Evolutionary conservation across 129 eudicot genomes (phyloP).

Genomic region (Saposhnikovia divaricata): DNA sequence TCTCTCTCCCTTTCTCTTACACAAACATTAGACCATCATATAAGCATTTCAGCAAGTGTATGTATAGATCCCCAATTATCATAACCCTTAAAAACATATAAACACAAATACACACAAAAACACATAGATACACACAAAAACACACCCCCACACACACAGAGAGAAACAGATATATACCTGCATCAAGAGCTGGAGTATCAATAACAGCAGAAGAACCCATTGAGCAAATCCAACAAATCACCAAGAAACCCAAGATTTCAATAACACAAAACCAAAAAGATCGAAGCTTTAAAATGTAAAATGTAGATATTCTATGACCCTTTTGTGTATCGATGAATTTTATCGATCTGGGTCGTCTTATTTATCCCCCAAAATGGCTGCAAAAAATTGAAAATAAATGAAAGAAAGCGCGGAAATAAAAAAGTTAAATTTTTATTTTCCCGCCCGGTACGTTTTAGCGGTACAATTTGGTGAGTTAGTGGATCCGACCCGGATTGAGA

Average conservation of each 20-base stretch:
- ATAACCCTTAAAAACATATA: no score
- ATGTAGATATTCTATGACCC: background rate
- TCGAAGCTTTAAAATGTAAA: background rate
- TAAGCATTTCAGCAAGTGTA: background rate
- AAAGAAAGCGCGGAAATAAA: background rate
- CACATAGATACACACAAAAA: no score
- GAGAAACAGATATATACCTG: no score
- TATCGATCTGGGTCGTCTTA: background rate
- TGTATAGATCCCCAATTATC: background rate
- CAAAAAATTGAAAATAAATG: background rate
- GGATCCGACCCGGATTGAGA: background rate
- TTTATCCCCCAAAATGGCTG: background rate
- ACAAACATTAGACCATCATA: background rate
- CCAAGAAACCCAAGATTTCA: background rate
- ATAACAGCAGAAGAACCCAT: constrained; percentile 4
- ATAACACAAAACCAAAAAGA: background rate
- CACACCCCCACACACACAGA: no score
- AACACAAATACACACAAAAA: no score
- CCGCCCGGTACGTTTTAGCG: background rate
- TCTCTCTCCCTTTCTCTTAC: no score
- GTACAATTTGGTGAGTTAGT: background rate
- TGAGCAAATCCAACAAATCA: background rate
- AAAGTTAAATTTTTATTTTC: background rate
- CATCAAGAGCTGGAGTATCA: background rate
- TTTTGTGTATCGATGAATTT: background rate